A percentile compares a stretch with the other conserved stretches of the same genome.
phyloP scores from a whole-genome alignment of 345 rosid species.

The Ricinus communis region DNA sequence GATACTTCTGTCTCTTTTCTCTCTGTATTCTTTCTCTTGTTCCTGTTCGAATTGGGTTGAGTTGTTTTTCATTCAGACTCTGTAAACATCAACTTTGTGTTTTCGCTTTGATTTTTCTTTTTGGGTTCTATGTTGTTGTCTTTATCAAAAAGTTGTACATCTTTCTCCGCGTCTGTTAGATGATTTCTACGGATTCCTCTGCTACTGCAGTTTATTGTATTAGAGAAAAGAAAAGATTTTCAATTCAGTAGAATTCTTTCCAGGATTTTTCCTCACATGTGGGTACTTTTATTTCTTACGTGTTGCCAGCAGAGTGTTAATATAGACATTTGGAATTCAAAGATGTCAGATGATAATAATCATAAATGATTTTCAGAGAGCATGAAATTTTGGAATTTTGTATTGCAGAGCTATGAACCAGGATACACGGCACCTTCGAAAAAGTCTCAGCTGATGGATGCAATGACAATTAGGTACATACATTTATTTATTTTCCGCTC shows the following conservation, averaged over 20 bases:
- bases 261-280: no score
- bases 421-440: slow-evolving; percentile 70
- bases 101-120: slow-evolving; percentile 3
- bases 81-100: not conserved
- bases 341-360: not conserved
- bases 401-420: slow-evolving; percentile 61
- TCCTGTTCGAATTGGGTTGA: no score
- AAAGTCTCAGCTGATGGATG: slow-evolving; percentile 53
- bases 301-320: not conserved
- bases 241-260: not conserved
- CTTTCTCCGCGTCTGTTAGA: not conserved
- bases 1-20: not conserved
- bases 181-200: not conserved
- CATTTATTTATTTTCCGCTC: not conserved
- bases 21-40: no score
- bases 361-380: not conserved
- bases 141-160: slow-evolving; percentile 17
- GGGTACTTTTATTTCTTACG: not conserved
- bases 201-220: no score
- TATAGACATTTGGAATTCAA: not conserved
- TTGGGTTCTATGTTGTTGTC: slow-evolving; percentile 7
- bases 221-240: no score
- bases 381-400: not conserved
- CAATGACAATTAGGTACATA: slow-evolving; percentile 61
- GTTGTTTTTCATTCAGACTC: not conserved